A percentile compares a stretch with the other conserved stretches of the same genome.
Evolutionary conservation across 805 yeast genomes (phyloP).

Genomic region (Yarrowia sp.): DNA sequence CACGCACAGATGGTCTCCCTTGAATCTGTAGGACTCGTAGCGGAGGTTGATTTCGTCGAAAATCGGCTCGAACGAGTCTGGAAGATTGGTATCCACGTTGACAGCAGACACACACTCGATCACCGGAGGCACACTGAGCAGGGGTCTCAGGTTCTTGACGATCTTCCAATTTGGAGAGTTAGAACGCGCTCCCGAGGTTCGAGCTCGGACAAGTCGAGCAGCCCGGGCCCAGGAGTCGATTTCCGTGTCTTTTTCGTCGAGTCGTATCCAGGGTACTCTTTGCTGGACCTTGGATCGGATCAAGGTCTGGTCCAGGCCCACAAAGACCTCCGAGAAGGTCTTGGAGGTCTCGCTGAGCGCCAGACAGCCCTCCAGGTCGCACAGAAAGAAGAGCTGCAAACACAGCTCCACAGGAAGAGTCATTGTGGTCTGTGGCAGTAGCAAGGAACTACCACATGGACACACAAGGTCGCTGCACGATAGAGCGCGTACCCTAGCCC

Average conservation of each 20-base stretch:
- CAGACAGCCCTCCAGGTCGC: not conserved
- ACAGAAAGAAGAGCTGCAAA: not conserved
- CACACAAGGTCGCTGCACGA: not conserved
- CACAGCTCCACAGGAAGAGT: not conserved
- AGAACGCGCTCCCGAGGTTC: not conserved
- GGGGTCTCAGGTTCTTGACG: not conserved
- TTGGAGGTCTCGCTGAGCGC: not conserved
- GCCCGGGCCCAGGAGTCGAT: not conserved
- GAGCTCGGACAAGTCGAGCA: not conserved
- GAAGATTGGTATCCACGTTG: not conserved
- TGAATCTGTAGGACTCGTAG: not conserved
- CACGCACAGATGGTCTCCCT: not conserved
- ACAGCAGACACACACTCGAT: not conserved
- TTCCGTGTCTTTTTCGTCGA: not conserved
- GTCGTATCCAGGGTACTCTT: not conserved
- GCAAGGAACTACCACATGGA: no score
- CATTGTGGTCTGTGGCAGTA: not conserved
- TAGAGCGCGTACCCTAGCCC: not conserved
- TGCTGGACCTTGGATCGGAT: not conserved
- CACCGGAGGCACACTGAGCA: not conserved
- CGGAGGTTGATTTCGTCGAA: not conserved
- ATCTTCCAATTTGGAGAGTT: not conserved
- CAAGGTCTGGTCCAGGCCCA: not conserved
- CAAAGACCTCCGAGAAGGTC: not conserved
- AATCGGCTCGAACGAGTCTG: not conserved